Percentiles rank a stretch among this genome's conserved stretches.
phyloP scores from a whole-genome alignment of 768 basidiomycete genomes.

The Floccularia luteovirens region DNA sequence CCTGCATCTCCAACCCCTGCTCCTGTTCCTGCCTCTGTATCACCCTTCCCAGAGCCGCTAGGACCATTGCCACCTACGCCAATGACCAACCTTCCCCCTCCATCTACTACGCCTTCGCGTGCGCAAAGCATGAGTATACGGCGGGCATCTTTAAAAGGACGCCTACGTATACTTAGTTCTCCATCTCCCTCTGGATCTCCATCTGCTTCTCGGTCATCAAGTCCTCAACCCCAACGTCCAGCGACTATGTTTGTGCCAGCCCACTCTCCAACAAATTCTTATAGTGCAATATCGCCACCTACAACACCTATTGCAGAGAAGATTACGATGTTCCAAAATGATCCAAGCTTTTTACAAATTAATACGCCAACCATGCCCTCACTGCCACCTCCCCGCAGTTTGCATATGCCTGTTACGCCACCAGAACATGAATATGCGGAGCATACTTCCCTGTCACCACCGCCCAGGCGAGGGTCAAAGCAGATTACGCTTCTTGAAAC shows the following conservation, averaged over 20 bases:
- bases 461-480: constrained; percentile 54
- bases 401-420: constrained; percentile 3
- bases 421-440: constrained; percentile 19
- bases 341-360: constrained; percentile 57
- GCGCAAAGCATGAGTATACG: constrained; percentile 55
- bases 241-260: too few species aligned
- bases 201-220: too few species aligned
- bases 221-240: too few species aligned
- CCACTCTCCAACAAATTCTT: too few species aligned
- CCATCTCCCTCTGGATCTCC: constrained; percentile 11
- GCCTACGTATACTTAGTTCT: constrained; percentile 14
- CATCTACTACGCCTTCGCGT: constrained; percentile 50
- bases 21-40: constrained; percentile 7
- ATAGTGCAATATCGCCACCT: constrained; percentile 18
- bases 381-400: constrained; percentile 21
- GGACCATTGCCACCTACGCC: constrained; percentile 34
- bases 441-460: constrained; percentile 45
- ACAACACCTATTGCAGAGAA: constrained; percentile 60
- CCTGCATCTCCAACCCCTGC: constrained; percentile 29
- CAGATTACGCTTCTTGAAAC: constrained; percentile 27
- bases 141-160: constrained; percentile 8
- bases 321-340: constrained; percentile 41
- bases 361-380: constrained; percentile 36
- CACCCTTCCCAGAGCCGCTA: constrained; percentile 35
- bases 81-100: constrained; percentile 7